A percentile compares a stretch with the other conserved stretches of the same genome.
Evolutionary conservation across 2,329 filamentous ascomycete species (phyloP).

Genomic region (Epichloe gansuensis): DNA sequence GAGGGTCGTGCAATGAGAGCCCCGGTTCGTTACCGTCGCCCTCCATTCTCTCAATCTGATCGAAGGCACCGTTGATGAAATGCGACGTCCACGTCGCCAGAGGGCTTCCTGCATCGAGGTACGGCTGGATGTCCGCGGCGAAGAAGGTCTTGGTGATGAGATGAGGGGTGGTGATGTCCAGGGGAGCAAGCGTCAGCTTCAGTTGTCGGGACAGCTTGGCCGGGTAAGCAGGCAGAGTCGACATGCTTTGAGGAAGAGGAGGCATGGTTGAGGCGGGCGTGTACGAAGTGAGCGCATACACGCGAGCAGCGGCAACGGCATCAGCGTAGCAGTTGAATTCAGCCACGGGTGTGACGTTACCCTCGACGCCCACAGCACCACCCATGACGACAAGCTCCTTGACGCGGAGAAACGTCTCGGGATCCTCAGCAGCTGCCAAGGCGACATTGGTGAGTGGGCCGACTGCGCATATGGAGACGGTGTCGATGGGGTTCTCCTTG

Average conservation of each 20-base stretch:
- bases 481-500: slow-evolving; percentile 66
- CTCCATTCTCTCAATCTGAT: slow-evolving; percentile 51
- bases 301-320: slow-evolving; percentile 58
- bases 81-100: slow-evolving; percentile 60
- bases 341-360: slow-evolving; percentile 74
- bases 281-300: slow-evolving; percentile 65
- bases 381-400: slow-evolving; percentile 96
- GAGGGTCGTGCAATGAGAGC: slow-evolving; percentile 61
- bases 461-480: slow-evolving; percentile 78
- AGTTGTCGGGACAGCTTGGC: slow-evolving; percentile 47
- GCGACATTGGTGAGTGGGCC: slow-evolving; percentile 92
- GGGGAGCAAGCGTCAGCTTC: slow-evolving; percentile 57
- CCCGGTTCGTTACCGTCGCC: slow-evolving; percentile 44
- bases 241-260: slow-evolving; percentile 39
- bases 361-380: slow-evolving; percentile 63
- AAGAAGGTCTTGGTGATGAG: slow-evolving; percentile 51
- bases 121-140: slow-evolving; percentile 37
- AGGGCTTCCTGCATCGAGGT: slow-evolving; percentile 51
- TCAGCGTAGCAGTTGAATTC: slow-evolving; percentile 97
- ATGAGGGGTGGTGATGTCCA: slow-evolving; percentile 66
- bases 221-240: slow-evolving; percentile 49
- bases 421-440: slow-evolving; percentile 74
- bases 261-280: slow-evolving; percentile 72
- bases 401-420: slow-evolving; percentile 74
- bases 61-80: slow-evolving; percentile 59